Conservation (phyloP, 768 basidiomycete genomes). For the Leccinum longicurvipes region DNA sequence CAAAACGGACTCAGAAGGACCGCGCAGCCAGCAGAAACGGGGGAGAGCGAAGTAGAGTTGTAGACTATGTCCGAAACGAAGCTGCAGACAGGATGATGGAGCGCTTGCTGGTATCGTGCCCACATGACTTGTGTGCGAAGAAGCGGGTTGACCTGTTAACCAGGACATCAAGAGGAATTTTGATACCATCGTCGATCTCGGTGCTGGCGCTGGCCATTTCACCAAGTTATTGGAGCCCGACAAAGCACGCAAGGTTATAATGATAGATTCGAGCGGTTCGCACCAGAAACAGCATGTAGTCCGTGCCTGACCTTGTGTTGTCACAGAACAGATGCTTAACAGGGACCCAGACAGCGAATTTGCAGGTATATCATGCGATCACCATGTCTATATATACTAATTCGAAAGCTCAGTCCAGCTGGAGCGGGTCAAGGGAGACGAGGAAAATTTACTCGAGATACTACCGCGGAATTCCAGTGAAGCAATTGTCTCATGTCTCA, state of each 20-base stretch:
- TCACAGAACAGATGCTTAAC: slow-evolving; percentile 61
- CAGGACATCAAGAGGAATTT: slow-evolving; percentile 93
- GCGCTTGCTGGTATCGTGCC: slow-evolving; percentile 65
- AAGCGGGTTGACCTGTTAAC: neutral
- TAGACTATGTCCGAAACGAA: slow-evolving; percentile 91
- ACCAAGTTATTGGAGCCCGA: slow-evolving; percentile 72
- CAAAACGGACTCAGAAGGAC: slow-evolving; percentile 77
- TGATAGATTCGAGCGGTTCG: slow-evolving; percentile 87
- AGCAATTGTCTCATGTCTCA: slow-evolving; percentile 86
- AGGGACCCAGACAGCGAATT: slow-evolving; percentile 79
- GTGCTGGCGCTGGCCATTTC: slow-evolving; percentile 90
- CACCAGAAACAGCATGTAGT: neutral
- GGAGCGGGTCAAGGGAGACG: slow-evolving; percentile 76
- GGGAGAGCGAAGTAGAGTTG: slow-evolving; percentile 63
- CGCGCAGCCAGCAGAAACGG: slow-evolving; percentile 57
- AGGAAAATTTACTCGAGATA: slow-evolving; percentile 69
- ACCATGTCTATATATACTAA: neutral
- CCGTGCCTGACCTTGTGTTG: slow-evolving; percentile 2
- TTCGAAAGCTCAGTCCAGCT: slow-evolving; percentile 56
- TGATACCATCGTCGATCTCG: slow-evolving; percentile 76
- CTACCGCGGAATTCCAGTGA: slow-evolving; percentile 79
- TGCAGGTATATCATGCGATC: slow-evolving; percentile 52
- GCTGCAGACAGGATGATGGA: slow-evolving; percentile 90
- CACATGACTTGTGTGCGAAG: neutral
- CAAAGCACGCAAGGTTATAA: slow-evolving; percentile 66